Conservation (phyloP, 1,284 basidiomycete species). For the Trichosporon ovoides region DNA sequence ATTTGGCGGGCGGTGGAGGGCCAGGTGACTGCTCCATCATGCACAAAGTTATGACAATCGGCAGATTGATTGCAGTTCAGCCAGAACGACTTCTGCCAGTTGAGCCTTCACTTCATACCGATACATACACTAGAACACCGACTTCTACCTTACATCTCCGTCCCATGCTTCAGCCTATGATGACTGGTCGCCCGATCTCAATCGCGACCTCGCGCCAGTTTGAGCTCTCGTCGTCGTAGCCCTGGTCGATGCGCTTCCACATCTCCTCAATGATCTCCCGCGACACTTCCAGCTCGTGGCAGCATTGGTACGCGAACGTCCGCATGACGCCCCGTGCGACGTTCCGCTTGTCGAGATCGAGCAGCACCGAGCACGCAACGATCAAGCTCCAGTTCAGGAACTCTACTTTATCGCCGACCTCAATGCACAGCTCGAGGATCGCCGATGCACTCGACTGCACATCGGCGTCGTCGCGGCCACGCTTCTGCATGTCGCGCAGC, state of each 20-base stretch:
- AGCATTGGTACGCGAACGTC: constrained; percentile 40
- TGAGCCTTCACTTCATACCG: too few species aligned
- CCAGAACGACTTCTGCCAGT: too few species aligned
- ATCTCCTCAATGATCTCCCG: constrained; percentile 35
- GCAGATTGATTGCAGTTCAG: too few species aligned
- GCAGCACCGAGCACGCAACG: constrained; percentile 29
- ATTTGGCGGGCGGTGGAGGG: too few species aligned
- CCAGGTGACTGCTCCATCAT: too few species aligned
- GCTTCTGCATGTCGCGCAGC: constrained; percentile 28
- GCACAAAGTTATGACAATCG: too few species aligned
- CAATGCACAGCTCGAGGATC: constrained; percentile 32
- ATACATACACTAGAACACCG: too few species aligned
- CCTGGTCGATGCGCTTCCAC: constrained; percentile 39
- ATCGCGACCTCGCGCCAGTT: constrained; percentile 36
- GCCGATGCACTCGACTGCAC: constrained; percentile 32
- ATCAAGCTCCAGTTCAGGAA: constrained; percentile 41
- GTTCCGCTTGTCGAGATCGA: constrained; percentile 23
- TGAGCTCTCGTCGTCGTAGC: constrained; percentile 36
- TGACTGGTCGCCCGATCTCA: constrained; percentile 35
- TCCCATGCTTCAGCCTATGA: too few species aligned
- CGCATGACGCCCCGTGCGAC: constrained; percentile 28
- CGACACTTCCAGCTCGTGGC: constrained; percentile 34
- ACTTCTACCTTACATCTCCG: too few species aligned
- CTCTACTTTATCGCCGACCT: constrained; percentile 42
- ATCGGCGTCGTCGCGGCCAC: constrained; percentile 21